Evolutionary conservation across 2,329 filamentous ascomycete species (phyloP), one percentile per base, ranked within the genome.

Genomic region (Cladosporium cucumerinum): DNA sequence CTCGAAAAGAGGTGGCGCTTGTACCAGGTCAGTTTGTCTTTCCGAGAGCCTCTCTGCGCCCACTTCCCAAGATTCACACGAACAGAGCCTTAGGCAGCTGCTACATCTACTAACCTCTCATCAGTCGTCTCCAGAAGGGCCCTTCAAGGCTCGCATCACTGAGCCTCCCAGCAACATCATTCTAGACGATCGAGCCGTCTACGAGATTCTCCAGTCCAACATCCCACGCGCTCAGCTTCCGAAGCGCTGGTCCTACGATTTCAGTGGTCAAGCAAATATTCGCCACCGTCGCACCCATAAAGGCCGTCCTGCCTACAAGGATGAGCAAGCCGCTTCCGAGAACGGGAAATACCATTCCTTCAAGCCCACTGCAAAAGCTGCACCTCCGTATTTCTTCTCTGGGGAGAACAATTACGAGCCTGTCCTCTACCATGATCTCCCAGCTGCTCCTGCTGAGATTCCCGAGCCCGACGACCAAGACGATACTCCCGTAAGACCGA

Each of bases 141-240:
- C 63, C 8, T 61, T 65, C 58, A 60, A 61, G 30, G 32, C 34
- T 49, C 57, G 63, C 51, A 57, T 65, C n/a, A 52, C 21, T 2
- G 63, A 65, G 62, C 77, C 77, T 8, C 79, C 78, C 1, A 72
- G 70, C 21, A 76, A 76, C 54, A 74, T 78, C n/a, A 74, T 77
- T 43, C 74, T 81, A 1, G 78, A 81, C 65, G 79, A 81, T 57
- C 66, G 68, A 18, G 75, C 78, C 3, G 76, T 72, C 25, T 74
- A 74, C 61, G 72, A 74, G 3, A 72, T 80, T 8, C 69, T 71
- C 21, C 54, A 61, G 6, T 76, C 76, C 26, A 69, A 75, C 26
- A 70, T 71, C 12, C 68, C 70, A 18, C 65, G 66, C 14, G 57
- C 65, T 28, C 66, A 68, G 21, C 75, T 76, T 60, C 71, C 63